Evolutionary conservation across 257 asterid species (phyloP), one percentile per base, ranked within the genome.

Genomic region (Mentha longifolia): DNA sequence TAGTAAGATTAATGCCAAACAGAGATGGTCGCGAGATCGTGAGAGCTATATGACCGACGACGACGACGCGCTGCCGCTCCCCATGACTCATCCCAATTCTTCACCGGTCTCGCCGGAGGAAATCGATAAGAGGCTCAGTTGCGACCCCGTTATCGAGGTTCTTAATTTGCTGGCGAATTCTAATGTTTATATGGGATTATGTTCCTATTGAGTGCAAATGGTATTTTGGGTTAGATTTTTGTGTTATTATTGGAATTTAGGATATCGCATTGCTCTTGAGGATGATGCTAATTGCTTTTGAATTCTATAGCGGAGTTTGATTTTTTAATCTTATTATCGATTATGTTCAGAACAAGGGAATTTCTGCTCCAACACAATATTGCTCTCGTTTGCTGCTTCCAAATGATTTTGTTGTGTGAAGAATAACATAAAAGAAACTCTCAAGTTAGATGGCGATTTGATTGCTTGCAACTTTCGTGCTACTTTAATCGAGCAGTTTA

Each of bases 21-120:
- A 87, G 79, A 85, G 71, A 49, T 91, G 97, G 97, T 89, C 97
- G 39, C 82, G 97, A 20, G 76, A 86, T 58, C 81, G 92, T 5
- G 97, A 91, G 79, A 91, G 97, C 77, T 91, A 91, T 67, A 75
- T 91, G 72, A 65, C 79, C n/a, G 97, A 84, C 41, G 86, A 80
- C 64, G 72, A n/a, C 14, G 97, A 91, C 19, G 89, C 87, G 60
- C 84, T 91, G 47, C 96, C 97, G 66, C 92, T 91, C 30, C 97
- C 97, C 7, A 89, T 89, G 97, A 89, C 97, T 37, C 77, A 84
- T 61, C 97, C 97, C 31, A 77, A 87, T 70, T 59, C 89, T 33
- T 69, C 84, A 2, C 97, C 97, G 0, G 87, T 83, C 0, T 74
- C 96, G 15, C 76, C 81, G 1, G 92, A 91, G 25, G 96, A 89